Evolutionary conservation across 2,329 filamentous ascomycete genomes (phyloP).

Genomic region (Talaromyces sp.): DNA sequence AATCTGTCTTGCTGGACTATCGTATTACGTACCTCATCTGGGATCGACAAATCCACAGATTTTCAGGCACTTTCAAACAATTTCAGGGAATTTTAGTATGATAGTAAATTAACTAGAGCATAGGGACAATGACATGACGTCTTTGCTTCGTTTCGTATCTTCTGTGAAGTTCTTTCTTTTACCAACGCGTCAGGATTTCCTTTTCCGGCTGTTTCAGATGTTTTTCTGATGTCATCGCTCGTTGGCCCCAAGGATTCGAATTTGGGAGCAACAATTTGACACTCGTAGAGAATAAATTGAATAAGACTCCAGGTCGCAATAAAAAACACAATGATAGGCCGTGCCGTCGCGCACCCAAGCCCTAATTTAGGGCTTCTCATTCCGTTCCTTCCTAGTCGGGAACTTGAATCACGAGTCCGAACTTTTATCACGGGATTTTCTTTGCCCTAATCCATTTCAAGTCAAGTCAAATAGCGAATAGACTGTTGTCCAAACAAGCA

Average conservation of each 20-base stretch:
- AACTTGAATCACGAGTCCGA: not conserved
- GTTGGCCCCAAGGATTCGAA: not conserved
- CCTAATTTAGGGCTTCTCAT: not conserved
- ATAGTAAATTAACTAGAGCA: no score
- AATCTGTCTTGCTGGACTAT: not conserved
- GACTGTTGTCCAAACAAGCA: not conserved
- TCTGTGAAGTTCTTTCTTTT: no score
- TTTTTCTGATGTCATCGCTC: not conserved
- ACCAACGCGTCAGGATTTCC: conserved; percentile 3
- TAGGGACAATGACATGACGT: not conserved
- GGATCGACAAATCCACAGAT: not conserved
- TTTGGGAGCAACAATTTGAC: not conserved
- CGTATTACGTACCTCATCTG: not conserved
- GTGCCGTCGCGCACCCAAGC: not conserved
- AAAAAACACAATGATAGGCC: not conserved
- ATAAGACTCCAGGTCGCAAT: no score
- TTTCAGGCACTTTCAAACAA: not conserved
- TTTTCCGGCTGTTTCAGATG: not conserved
- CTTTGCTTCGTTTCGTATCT: not conserved
- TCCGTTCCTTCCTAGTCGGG: conserved; percentile 3
- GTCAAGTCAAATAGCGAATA: not conserved
- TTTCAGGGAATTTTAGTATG: not conserved
- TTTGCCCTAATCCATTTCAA: not conserved
- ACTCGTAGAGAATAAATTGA: not conserved
- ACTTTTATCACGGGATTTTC: not conserved